These are phyloP conservation scores for Pleurotus ostreatus DNA, from an alignment of 768 basidiomycete species.

Conservation along the genomic window DNA sequence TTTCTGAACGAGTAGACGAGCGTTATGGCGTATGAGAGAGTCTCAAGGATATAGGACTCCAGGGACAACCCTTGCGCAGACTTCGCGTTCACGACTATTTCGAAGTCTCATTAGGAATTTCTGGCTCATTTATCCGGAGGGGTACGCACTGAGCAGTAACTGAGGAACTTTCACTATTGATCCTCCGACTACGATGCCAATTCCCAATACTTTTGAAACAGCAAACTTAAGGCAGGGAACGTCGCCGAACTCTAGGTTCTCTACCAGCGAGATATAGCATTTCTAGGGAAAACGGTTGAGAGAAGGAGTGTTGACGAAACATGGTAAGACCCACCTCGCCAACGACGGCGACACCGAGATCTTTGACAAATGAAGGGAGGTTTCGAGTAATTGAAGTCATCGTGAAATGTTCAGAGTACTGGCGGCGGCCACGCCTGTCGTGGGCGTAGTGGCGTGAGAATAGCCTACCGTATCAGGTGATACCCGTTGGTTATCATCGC, in stretches of 20 bases:
- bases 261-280: conserved; percentile 88
- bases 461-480: too few species aligned
- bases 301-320: not conserved
- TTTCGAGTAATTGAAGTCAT: conserved; percentile 81
- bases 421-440: too few species aligned
- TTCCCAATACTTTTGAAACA: conserved; percentile 86
- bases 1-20: conserved; percentile 84
- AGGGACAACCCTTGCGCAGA: conserved; percentile 89
- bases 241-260: conserved; percentile 75
- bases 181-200: conserved; percentile 90
- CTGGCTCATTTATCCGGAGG: too few species aligned
- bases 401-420: conserved; percentile 12
- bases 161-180: conserved; percentile 97
- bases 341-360: conserved; percentile 77
- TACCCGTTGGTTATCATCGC: too few species aligned
- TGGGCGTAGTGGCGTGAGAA: too few species aligned
- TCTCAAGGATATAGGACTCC: conserved; percentile 86
- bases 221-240: conserved; percentile 87
- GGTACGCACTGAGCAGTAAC: conserved; percentile 71
- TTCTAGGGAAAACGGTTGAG: conserved; percentile 42
- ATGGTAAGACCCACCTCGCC: conserved; percentile 55
- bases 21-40: conserved; percentile 85
- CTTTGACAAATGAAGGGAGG: conserved; percentile 81
- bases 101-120: not conserved
- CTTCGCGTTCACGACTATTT: conserved; percentile 59